Conservation (phyloP, 2,329 filamentous ascomycete genomes). For the Lachnellula arida region DNA sequence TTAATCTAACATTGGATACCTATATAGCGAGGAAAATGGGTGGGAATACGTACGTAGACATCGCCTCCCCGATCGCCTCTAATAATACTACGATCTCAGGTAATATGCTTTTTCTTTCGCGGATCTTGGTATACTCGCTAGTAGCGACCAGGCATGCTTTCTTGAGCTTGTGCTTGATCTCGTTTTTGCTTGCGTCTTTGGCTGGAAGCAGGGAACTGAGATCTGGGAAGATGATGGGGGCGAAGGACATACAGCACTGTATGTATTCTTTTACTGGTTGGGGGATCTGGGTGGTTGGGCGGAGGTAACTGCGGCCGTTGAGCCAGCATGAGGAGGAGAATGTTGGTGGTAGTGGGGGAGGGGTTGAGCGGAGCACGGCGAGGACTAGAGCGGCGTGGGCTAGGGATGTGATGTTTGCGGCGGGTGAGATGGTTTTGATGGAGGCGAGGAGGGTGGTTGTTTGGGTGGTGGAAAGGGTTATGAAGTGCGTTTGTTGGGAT, state of each 20-base stretch:
- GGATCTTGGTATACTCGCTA: slow-evolving; percentile 11
- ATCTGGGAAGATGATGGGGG: slow-evolving; percentile 16
- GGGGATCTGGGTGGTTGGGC: neutral
- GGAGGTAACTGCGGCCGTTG: slow-evolving; percentile 21
- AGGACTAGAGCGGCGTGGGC: slow-evolving; percentile 15
- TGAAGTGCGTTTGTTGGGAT: slow-evolving; percentile 16
- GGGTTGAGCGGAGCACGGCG: slow-evolving; percentile 6
- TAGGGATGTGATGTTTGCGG: slow-evolving; percentile 18
- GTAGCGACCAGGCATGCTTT: slow-evolving; percentile 6
- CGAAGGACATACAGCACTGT: slow-evolving; percentile 19
- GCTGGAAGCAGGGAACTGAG: neutral
- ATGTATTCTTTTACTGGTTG: slow-evolving; percentile 6
- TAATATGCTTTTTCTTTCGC: slow-evolving; percentile 9
- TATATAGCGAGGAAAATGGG: neutral
- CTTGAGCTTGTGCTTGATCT: slow-evolving; percentile 6
- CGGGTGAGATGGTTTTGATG: slow-evolving; percentile 8
- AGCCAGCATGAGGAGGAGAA: slow-evolving; percentile 23
- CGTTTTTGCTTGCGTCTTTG: neutral
- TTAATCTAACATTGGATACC: neutral
- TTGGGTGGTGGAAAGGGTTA: slow-evolving; percentile 4
- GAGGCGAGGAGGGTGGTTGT: slow-evolving; percentile 6
- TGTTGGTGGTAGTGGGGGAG: neutral
- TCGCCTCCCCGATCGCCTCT: slow-evolving; percentile 13
- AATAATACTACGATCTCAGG: slow-evolving; percentile 8
- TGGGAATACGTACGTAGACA: slow-evolving; percentile 1